Evolutionary conservation across 1,284 basidiomycete species (phyloP).

Genomic region (Pisolithus thermaeus): DNA sequence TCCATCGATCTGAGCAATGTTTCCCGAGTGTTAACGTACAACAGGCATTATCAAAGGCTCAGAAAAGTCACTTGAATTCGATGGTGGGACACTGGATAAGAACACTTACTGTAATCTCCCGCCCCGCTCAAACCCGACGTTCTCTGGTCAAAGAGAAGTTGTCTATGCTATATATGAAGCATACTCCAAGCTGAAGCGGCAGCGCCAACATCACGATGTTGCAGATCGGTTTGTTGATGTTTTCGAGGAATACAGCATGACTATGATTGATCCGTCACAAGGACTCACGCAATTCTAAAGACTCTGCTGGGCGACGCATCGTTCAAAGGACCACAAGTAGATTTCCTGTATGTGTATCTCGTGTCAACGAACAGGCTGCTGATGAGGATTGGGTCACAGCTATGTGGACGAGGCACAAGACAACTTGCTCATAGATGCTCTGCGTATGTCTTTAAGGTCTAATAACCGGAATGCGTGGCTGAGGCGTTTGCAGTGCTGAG

Average conservation of each 20-base stretch:
- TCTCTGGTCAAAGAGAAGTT: too few species aligned
- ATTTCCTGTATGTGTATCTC: slow-evolving; percentile 46
- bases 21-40: too few species aligned
- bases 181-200: too few species aligned
- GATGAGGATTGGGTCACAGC: slow-evolving; percentile 27
- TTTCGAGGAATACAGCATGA: neutral
- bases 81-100: too few species aligned
- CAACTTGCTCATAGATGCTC: slow-evolving; percentile 60
- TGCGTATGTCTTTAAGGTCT: slow-evolving; percentile 34
- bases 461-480: neutral
- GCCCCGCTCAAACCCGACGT: too few species aligned
- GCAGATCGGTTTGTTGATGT: slow-evolving; percentile 48
- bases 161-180: too few species aligned
- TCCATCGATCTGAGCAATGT: too few species aligned
- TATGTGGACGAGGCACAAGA: slow-evolving; percentile 75
- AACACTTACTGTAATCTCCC: too few species aligned
- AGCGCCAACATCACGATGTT: slow-evolving; percentile 6
- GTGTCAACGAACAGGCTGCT: neutral
- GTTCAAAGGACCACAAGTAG: slow-evolving; percentile 39
- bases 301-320: slow-evolving; percentile 26
- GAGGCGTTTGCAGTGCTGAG: slow-evolving; percentile 46
- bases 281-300: slow-evolving; percentile 50
- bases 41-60: too few species aligned
- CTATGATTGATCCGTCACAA: slow-evolving; percentile 6
- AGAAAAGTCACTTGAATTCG: too few species aligned